Evolutionary conservation across 345 rosid genomes (phyloP), one percentile per base, ranked within the genome.

Genomic region (Ceriops zippeliana): DNA sequence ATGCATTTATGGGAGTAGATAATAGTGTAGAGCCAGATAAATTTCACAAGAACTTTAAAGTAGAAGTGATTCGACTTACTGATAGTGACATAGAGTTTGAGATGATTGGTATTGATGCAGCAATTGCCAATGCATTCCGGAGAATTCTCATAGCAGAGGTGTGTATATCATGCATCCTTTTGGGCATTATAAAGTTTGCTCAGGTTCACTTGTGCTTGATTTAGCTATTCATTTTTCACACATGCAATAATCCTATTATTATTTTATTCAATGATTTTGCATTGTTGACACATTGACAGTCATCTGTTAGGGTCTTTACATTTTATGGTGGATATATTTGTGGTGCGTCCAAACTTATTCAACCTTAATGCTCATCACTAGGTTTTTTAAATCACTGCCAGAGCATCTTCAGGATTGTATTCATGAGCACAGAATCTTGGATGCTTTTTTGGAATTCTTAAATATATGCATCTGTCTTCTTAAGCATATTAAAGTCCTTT

Each of bases 111-210:
- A 84, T 91, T 54, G 83, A 86, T 84, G 83, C 96, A 54, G 75
- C 96, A 10, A 72, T 95, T 61, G 99, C 97, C 52, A 95, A 95
- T 76, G 89, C 97, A 13, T 90, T 95, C 62, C 82, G 99, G 69
- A 88, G 99, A 82, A 88, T 95, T 42, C 96, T 95, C 57, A 65
- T 91, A 76, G 79, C 99, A 56, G 99, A 95, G 96, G 97, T 91
- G 31, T 20, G 83, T 80, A 52, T 22, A 19, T 51, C 46, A n/a
- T 47, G 34, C 62, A 51, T 42, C 31, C n/a, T 47, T 51, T 22
- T 65, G 19, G 35, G 62, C 42, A 26, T 74, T 32, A 37, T 19
- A 15, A 27, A 19, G 9, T 61, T 34, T 28, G 15, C 52, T n/a
- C 5, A 7, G 22, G 19, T n/a, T 42, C 13, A 26, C 30, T 6